Base-by-base conservation (phyloP, 306 rosid genomes). In the Inga leiocalycina region DNA sequence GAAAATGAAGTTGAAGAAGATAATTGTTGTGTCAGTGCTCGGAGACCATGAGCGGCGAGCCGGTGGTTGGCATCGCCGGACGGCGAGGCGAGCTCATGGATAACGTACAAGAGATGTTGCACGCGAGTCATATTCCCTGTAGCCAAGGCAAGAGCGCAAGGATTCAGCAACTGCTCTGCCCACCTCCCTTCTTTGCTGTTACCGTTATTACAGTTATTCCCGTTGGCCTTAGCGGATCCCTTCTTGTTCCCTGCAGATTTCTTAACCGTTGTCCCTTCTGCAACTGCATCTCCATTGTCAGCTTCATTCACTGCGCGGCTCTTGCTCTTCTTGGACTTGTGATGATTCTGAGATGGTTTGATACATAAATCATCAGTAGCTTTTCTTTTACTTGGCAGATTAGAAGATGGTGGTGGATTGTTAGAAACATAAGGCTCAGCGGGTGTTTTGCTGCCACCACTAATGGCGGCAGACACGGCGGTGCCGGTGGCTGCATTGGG, bases 81-180 rank as follows among this genome's bases (percentile, higher is more conserved):
- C 32, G 84, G 71, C 2, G 95, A 90, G 19, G 94, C 95, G 15
- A 95, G 91, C 85, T 95, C 98, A n/a, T 91, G 94, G 43, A 95
- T 96, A 83, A 95, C 97, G 83, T 85, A 91, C 34, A 93, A 83
- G 49, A 95, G 97, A 62, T 95, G 98, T 30, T 93, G 98, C 72
- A 93, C 97, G 19, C 97, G 92, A 20, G 86, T 87, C 80, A 85
- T 54, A 71, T 95, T 84, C 20, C 94, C 94, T 6, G 74, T 71
- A 0, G 87, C 72, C 71, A 95, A 86, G 67, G 99, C 98, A 12
- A 44, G 41, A 24, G 97, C 98, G 81, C 99, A 93, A 43, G 99
- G 99, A 64, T 91, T 95, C 8, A 93, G 92, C 84, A 95, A 80
- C 78, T 95, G 96, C 83, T 95, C 99, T 8, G 98, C 98, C 99